These are phyloP conservation scores for Apiospora malaysiana DNA, from an alignment of 2,329 filamentous ascomycete genomes.

Conservation along the genomic window DNA sequence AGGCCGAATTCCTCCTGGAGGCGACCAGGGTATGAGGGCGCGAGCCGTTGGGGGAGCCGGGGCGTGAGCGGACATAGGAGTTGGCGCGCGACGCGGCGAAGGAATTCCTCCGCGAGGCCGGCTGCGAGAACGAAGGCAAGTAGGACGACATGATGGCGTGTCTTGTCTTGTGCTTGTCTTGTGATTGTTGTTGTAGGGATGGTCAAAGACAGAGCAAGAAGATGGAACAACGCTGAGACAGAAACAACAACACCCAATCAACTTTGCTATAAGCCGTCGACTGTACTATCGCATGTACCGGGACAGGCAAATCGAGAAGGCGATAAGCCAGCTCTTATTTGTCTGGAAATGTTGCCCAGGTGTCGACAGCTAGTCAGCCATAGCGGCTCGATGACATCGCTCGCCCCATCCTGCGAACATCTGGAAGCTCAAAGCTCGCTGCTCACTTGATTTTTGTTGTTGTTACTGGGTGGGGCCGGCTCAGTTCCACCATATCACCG, in stretches of 20 bases:
- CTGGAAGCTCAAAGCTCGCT: background rate
- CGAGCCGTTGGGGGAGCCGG: slow-evolving; percentile 10
- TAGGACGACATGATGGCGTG: slow-evolving; percentile 12
- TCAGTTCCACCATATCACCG: slow-evolving; percentile 30
- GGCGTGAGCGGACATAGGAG: slow-evolving; percentile 16
- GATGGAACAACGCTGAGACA: background rate
- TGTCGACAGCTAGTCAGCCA: background rate
- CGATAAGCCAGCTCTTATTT: slow-evolving; percentile 15
- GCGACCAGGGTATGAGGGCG: slow-evolving; percentile 11
- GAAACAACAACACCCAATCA: slow-evolving; percentile 9
- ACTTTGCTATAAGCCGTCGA: slow-evolving; percentile 11
- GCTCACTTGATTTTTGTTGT: slow-evolving; percentile 17
- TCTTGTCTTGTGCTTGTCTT: background rate
- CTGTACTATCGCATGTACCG: slow-evolving; percentile 16
- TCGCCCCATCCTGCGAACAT: slow-evolving; percentile 14
- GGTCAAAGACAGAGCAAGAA: background rate
- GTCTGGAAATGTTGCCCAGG: background rate
- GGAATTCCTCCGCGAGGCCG: slow-evolving; percentile 13
- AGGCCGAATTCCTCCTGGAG: slow-evolving; percentile 15
- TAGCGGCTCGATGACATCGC: slow-evolving; percentile 20
- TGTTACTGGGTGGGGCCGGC: slow-evolving; percentile 17
- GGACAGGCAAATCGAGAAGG: background rate
- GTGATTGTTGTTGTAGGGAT: background rate
- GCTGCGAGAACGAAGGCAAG: slow-evolving; percentile 18
- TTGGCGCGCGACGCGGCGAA: slow-evolving; percentile 20